Conservation (phyloP, 139 green algal species). For the Coelastrella sp. region DNA sequence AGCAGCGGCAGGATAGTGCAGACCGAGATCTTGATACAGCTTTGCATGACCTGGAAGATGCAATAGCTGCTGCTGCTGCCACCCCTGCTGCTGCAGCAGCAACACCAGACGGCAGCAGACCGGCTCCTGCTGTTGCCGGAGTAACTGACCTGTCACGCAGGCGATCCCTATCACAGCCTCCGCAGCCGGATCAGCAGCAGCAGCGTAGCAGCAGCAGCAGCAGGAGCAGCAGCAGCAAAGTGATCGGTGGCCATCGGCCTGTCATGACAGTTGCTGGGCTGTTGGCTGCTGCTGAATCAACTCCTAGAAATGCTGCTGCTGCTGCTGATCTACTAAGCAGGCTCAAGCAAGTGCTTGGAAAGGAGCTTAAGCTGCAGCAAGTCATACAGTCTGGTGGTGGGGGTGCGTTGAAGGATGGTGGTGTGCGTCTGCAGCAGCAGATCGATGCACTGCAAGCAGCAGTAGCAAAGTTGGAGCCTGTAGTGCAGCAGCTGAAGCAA, state of each 20-base stretch:
- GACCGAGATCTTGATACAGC: neutral
- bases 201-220: neutral
- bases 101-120: neutral
- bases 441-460: conserved; percentile 19
- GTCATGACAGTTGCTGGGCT: conserved; percentile 31
- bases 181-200: conserved; percentile 33
- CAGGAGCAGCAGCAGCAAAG: conserved; percentile 9
- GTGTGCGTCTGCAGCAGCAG: conserved; percentile 26
- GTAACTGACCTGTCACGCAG: neutral
- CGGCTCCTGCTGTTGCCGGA: neutral
- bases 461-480: neutral
- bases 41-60: neutral
- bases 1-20: neutral
- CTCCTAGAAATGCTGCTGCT: conserved; percentile 23
- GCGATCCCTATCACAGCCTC: neutral
- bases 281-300: neutral
- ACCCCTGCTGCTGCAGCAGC: neutral
- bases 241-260: neutral
- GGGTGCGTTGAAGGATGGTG: neutral
- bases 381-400: conserved; percentile 1
- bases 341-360: conserved; percentile 6
- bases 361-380: conserved; percentile 14
- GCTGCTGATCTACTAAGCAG: neutral
- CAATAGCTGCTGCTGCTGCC: neutral
- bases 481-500: neutral